phyloP scores from a whole-genome alignment of 2,329 filamentous ascomycete species.

The Apiospora marii region DNA sequence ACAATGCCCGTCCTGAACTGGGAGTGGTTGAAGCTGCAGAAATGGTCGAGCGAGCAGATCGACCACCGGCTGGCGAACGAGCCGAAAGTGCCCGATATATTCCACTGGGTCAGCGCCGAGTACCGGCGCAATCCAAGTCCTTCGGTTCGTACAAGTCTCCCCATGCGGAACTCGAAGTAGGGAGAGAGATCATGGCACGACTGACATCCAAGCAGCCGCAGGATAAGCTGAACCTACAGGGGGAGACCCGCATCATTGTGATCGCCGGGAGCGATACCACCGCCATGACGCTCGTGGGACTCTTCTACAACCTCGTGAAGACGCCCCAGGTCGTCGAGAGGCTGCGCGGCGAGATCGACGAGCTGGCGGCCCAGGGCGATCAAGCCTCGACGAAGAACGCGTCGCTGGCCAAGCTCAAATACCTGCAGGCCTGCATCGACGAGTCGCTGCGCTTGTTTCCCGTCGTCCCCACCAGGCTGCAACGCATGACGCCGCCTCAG shows the following conservation, averaged over 20 bases:
- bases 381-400: conserved; percentile 21
- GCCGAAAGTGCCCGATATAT: neutral
- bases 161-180: neutral
- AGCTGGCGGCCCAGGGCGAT: conserved; percentile 22
- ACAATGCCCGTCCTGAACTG: neutral
- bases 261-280: conserved; percentile 24
- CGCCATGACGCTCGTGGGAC: conserved; percentile 2
- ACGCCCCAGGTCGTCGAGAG: conserved; percentile 19
- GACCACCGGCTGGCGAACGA: neutral
- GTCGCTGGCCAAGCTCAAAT: conserved; percentile 16
- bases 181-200: neutral
- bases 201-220: neutral
- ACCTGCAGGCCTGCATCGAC: conserved; percentile 28
- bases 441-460: conserved; percentile 24
- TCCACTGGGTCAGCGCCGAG: conserved; percentile 5
- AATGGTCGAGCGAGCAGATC: neutral
- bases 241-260: conserved; percentile 5
- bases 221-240: conserved; percentile 23
- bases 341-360: conserved; percentile 29
- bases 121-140: neutral
- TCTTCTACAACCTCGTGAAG: conserved; percentile 25
- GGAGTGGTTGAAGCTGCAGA: neutral
- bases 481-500: conserved; percentile 24
- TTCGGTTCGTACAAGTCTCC: conserved; percentile 11
- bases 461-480: conserved; percentile 20